A percentile compares a stretch with the other conserved stretches of the same genome.
These are phyloP conservation scores for Zygoascus bituminiphila DNA, from an alignment of 805 yeast species.

Conservation along the genomic window DNA sequence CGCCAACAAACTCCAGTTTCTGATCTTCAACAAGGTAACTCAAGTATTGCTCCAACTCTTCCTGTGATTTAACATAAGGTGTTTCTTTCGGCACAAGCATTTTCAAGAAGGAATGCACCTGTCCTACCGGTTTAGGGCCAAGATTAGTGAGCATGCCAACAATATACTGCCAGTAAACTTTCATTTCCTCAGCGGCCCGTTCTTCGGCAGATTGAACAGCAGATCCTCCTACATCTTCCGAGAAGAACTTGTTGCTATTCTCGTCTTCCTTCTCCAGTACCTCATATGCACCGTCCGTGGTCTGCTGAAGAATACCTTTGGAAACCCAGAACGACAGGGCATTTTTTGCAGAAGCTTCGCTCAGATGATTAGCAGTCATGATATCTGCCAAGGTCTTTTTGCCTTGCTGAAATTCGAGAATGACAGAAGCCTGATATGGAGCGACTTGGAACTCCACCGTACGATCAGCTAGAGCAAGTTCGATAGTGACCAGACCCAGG, in stretches of 20 bases:
- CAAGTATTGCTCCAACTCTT: conserved; percentile 38
- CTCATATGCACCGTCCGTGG: conserved; percentile 25
- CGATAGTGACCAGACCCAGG: conserved; percentile 55
- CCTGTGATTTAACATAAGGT: conserved; percentile 32
- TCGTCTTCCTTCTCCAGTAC: conserved; percentile 34
- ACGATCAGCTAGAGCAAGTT: conserved; percentile 46
- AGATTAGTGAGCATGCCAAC: conserved; percentile 50
- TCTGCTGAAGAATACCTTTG: conserved; percentile 42
- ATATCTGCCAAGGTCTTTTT: conserved; percentile 30
- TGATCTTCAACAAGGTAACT: conserved; percentile 38
- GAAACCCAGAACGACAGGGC: conserved; percentile 57
- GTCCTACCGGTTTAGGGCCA: conserved; percentile 40
- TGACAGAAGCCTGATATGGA: conserved; percentile 63
- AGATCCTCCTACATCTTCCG: conserved; percentile 11
- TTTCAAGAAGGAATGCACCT: conserved; percentile 46
- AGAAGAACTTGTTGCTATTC: conserved; percentile 5
- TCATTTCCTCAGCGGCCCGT: conserved; percentile 29
- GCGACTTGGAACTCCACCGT: conserved; percentile 40
- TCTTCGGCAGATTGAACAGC: conserved; percentile 24
- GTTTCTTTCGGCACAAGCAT: conserved; percentile 49
- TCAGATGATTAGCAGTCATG: conserved; percentile 34
- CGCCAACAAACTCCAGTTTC: conserved; percentile 30
- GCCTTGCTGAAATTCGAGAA: conserved; percentile 38
- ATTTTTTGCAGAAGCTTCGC: conserved; percentile 32
- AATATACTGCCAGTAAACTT: conserved; percentile 41